These are phyloP conservation scores for Ganoderma sinense DNA, from an alignment of 1,284 basidiomycete genomes.

Conservation along the genomic window DNA sequence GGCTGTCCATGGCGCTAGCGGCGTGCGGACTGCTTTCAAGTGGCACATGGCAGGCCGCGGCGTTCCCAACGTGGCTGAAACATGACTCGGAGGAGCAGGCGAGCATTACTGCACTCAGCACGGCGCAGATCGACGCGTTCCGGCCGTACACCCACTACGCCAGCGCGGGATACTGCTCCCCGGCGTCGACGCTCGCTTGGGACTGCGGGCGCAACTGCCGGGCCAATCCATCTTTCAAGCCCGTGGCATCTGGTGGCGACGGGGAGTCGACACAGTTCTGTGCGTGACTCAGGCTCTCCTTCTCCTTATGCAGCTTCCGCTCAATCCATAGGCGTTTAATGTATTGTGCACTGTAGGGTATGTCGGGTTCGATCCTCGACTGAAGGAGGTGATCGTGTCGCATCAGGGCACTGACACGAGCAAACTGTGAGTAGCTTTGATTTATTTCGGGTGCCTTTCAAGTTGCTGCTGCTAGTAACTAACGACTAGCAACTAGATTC, in stretches of 20 bases:
- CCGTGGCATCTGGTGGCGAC: slow-evolving; percentile 70
- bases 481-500: slow-evolving; percentile 40
- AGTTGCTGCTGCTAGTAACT: not conserved
- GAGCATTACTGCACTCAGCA: not conserved
- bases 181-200: slow-evolving; percentile 43
- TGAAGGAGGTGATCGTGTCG: slow-evolving; percentile 53
- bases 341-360: slow-evolving; percentile 38
- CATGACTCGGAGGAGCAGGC: no score
- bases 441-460: no score
- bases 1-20: slow-evolving; percentile 33
- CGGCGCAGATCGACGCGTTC: slow-evolving; percentile 42
- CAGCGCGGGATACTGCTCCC: slow-evolving; percentile 45
- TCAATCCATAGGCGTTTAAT: no score
- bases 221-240: slow-evolving; percentile 60
- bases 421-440: slow-evolving; percentile 48
- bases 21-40: not conserved
- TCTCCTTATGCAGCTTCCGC: no score
- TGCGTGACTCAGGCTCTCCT: slow-evolving; percentile 41
- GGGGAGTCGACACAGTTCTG: slow-evolving; percentile 58
- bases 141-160: slow-evolving; percentile 50
- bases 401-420: slow-evolving; percentile 56
- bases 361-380: slow-evolving; percentile 54
- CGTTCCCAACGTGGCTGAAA: not conserved
- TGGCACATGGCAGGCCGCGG: not conserved
- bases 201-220: slow-evolving; percentile 47